These are phyloP conservation scores for Zizania latifolia DNA, from an alignment of 176 grass and related monocot genomes.

Conservation along the genomic window DNA sequence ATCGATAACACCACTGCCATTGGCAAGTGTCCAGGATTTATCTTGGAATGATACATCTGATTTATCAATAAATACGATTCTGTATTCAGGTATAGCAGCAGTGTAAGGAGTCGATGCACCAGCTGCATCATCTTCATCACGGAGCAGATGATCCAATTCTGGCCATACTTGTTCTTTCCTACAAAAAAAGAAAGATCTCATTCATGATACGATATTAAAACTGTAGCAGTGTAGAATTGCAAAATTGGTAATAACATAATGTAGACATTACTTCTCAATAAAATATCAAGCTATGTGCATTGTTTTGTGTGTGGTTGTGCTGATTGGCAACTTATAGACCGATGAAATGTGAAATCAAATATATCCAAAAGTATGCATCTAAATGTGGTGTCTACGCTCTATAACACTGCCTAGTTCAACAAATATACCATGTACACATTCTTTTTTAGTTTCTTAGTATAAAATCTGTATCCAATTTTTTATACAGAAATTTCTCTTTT, in stretches of 20 bases:
- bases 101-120: slow-evolving; percentile 82
- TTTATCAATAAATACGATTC: slow-evolving; percentile 65
- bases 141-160: slow-evolving; percentile 79
- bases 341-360: too few relatives aligned
- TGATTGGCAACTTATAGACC: too few relatives aligned
- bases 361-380: neutral
- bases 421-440: neutral
- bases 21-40: slow-evolving; percentile 65
- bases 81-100: slow-evolving; percentile 89
- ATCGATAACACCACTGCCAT: slow-evolving; percentile 63
- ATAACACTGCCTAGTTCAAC: neutral
- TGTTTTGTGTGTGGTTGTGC: too few relatives aligned
- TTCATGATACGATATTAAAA: too few relatives aligned
- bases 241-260: neutral
- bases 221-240: neutral
- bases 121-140: slow-evolving; percentile 52
- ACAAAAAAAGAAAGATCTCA: slow-evolving; percentile 25
- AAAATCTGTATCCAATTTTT: too few relatives aligned
- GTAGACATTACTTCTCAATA: neutral
- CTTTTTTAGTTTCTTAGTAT: too few relatives aligned
- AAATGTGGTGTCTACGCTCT: neutral
- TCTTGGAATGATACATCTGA: slow-evolving; percentile 45
- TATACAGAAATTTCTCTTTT: too few relatives aligned
- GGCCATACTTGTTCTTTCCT: slow-evolving; percentile 95
- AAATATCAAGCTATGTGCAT: neutral